phyloP scores from a whole-genome alignment of 2,329 filamentous ascomycete genomes.

The Penicillium sp. region DNA sequence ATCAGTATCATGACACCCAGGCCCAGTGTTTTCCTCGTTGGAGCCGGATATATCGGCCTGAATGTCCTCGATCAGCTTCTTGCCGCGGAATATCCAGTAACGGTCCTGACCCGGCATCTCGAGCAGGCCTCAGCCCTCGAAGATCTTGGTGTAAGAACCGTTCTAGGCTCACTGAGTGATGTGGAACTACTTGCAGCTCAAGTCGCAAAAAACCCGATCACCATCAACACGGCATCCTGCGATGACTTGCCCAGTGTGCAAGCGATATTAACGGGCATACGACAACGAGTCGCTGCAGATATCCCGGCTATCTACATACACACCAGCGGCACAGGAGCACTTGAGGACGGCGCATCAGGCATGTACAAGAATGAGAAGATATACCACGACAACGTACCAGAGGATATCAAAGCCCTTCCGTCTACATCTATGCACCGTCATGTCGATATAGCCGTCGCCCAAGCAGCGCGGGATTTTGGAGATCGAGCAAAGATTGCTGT shows the following conservation, averaged over 20 bases:
- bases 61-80: conserved; percentile 1
- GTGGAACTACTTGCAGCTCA: background rate
- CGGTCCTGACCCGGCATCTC: background rate
- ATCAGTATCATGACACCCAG: background rate
- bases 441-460: background rate
- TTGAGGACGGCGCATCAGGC: background rate
- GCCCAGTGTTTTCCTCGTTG: background rate
- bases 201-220: background rate
- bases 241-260: background rate
- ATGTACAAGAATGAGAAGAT: background rate
- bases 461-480: background rate
- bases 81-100: background rate
- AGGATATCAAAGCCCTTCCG: background rate
- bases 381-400: background rate
- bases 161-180: background rate
- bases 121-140: background rate
- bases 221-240: conserved; percentile 2
- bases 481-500: background rate
- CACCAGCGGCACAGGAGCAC: background rate
- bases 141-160: background rate
- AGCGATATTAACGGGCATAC: background rate
- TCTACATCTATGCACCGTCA: background rate
- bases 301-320: background rate
- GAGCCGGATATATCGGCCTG: background rate
- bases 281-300: background rate